Base-by-base conservation (phyloP, 2,329 filamentous ascomycete genomes). In the Chrysosphaeria jannelii region DNA sequence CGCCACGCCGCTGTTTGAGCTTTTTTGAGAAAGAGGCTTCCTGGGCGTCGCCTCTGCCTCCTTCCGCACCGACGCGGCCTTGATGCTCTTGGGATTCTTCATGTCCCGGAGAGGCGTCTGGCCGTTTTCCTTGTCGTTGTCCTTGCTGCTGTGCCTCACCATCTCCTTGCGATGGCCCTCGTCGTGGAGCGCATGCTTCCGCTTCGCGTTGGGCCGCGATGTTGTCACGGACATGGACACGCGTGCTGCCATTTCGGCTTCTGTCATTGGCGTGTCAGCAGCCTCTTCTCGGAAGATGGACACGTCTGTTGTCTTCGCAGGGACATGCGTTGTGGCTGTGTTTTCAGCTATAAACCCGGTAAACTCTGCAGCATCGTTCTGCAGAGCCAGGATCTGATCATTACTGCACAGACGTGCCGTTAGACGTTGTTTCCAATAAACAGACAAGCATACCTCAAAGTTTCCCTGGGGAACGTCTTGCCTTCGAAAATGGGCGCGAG, bases 401-500 rank as follows among this genome's bases (percentile, higher is more conserved):
- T 50, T 50, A 31, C 61, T 67, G 25, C 6, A n/a, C n/a, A n/a
- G n/a, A n/a, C n/a, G n/a, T n/a, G n/a, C n/a, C n/a, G n/a, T n/a
- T n/a, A n/a, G n/a, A n/a, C n/a, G n/a, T n/a, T n/a, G 5, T 4
- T 19, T 14, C 19, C 16, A 7, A n/a, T 18, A 18, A 18, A 18
- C 16, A n/a, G n/a, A 18, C n/a, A 7, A 18, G n/a, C n/a, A n/a
- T 9, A 74, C 67, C 59, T 66, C 36, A 78, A 47, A 7, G 69
- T 72, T 33, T 53, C 51, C 24, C 71, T 50, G 8, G 67, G 63
- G 35, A 59, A 72, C 3, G 50, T 43, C 35, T 70, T 74, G 37
- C 61, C 57, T 39, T 81, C 72, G 18, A 54, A 46, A 23, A 81
- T 76, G 1, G 63, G 60, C 6, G 66, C 57, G 32, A 74, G 39